These are phyloP conservation scores for Apiospora kogelbergensis DNA, from an alignment of 2,329 filamentous ascomycete genomes.

Conservation along the genomic window DNA sequence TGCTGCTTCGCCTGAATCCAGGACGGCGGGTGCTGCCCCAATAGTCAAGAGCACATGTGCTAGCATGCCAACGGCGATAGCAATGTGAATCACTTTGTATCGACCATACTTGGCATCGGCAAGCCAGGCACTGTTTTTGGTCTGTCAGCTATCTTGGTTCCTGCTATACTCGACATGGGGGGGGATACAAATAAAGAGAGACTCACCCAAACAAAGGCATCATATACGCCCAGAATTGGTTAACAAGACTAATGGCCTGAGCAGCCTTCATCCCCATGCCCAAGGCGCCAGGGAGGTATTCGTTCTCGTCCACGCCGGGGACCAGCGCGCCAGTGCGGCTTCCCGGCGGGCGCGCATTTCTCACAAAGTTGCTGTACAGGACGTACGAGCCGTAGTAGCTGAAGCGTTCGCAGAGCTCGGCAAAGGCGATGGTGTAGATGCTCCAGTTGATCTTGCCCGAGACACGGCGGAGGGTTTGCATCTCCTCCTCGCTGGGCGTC, in stretches of 20 bases:
- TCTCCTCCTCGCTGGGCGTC: conserved; percentile 60
- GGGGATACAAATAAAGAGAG: conserved; percentile 21
- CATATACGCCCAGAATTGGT: conserved; percentile 62
- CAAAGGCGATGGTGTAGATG: conserved; percentile 69
- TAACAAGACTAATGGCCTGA: conserved; percentile 50
- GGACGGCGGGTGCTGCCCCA: conserved; percentile 63
- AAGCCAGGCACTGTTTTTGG: conserved; percentile 46
- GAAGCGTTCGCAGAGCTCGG: conserved; percentile 75
- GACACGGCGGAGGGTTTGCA: conserved; percentile 60
- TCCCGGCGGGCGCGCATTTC: conserved; percentile 51
- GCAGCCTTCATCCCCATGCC: conserved; percentile 58
- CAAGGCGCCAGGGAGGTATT: conserved; percentile 48
- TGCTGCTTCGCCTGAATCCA: conserved; percentile 55
- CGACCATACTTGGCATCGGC: conserved; percentile 73
- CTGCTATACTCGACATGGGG: background rate
- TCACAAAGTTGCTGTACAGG: conserved; percentile 59
- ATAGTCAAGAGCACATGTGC: conserved; percentile 67
- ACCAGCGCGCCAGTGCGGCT: conserved; percentile 52
- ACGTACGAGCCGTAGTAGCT: conserved; percentile 74
- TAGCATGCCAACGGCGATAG: conserved; percentile 63
- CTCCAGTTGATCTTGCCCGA: conserved; percentile 64
- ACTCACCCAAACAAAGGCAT: conserved; percentile 56
- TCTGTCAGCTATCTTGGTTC: background rate
- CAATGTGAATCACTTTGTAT: conserved; percentile 70
- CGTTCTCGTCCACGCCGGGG: conserved; percentile 9